A percentile compares a stretch with the other conserved stretches of the same genome.
phyloP scores from a whole-genome alignment of 2,329 filamentous ascomycete genomes.

The Epichloe coenophiala region DNA sequence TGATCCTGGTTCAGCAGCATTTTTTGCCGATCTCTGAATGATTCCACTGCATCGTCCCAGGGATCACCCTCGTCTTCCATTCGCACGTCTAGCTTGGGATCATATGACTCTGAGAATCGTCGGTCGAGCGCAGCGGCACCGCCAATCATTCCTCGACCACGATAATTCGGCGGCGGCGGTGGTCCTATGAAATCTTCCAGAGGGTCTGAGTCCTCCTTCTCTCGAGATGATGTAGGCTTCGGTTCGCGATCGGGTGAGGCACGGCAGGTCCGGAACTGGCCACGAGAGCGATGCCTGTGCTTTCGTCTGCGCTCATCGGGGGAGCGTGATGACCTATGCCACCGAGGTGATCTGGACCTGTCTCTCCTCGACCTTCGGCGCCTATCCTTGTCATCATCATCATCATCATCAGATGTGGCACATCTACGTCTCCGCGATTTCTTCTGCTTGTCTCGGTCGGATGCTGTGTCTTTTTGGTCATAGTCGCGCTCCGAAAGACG shows the following conservation, averaged over 20 bases:
- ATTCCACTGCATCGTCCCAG: constrained; percentile 72
- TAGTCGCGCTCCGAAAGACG: constrained; percentile 13
- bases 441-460: constrained; percentile 4
- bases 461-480: constrained; percentile 3
- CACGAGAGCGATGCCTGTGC: constrained; percentile 20
- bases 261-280: not conserved
- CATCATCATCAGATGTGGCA: not conserved
- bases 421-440: not conserved
- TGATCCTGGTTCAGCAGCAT: constrained; percentile 66
- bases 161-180: constrained; percentile 38
- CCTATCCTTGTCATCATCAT: not conserved
- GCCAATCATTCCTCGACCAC: constrained; percentile 56
- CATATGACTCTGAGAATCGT: constrained; percentile 59
- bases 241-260: not conserved
- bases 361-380: constrained; percentile 8
- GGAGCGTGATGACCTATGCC: constrained; percentile 18
- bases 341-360: constrained; percentile 13
- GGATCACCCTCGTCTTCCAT: constrained; percentile 36
- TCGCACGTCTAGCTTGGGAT: constrained; percentile 42
- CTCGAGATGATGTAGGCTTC: not conserved
- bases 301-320: constrained; percentile 14
- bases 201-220: constrained; percentile 46
- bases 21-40: constrained; percentile 60
- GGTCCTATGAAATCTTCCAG: constrained; percentile 68
- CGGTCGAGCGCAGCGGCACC: constrained; percentile 58